phyloP scores from a whole-genome alignment of 2,329 filamentous ascomycete genomes.

The Stemphylium lycopersici region DNA sequence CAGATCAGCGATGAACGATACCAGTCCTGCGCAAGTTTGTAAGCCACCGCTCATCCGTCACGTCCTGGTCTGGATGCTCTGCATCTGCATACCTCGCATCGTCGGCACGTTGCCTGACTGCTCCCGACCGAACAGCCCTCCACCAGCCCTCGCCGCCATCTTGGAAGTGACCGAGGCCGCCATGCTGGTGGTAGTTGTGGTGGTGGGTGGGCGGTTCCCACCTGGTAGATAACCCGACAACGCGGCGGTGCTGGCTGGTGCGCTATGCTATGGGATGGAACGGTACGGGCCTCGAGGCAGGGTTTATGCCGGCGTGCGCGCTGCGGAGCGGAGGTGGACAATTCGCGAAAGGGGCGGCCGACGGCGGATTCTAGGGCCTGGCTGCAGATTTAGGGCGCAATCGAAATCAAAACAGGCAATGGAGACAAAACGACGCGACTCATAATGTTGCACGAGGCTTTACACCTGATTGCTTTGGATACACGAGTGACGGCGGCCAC shows the following conservation, averaged over 20 bases:
- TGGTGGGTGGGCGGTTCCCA: slow-evolving; percentile 42
- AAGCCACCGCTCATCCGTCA: slow-evolving; percentile 10
- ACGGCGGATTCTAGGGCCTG: slow-evolving; percentile 15
- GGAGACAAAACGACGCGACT: slow-evolving; percentile 14
- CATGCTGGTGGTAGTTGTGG: slow-evolving; percentile 30
- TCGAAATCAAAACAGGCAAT: slow-evolving; percentile 2
- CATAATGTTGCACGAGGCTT: slow-evolving; percentile 29
- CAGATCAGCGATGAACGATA: slow-evolving; percentile 97
- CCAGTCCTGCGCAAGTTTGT: slow-evolving; percentile 65
- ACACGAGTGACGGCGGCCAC: slow-evolving; percentile 27
- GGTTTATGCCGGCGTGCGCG: slow-evolving; percentile 32
- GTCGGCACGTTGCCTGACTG: slow-evolving; percentile 50
- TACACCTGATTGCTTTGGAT: slow-evolving; percentile 29
- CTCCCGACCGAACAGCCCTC: slow-evolving; percentile 51
- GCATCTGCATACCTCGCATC: slow-evolving; percentile 49
- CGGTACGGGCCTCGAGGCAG: slow-evolving; percentile 26
- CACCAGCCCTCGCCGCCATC: slow-evolving; percentile 48
- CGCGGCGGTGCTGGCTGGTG: slow-evolving; percentile 25
- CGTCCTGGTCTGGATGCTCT: neutral
- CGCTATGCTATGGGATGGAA: slow-evolving; percentile 5
- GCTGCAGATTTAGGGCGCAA: slow-evolving; percentile 25
- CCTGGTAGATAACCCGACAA: slow-evolving; percentile 37
- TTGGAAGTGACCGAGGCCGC: slow-evolving; percentile 35
- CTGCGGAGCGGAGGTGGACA: slow-evolving; percentile 22
- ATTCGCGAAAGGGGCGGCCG: slow-evolving; percentile 33